A percentile compares a stretch with the other conserved stretches of the same genome.
These are phyloP conservation scores for Myxozyma kluyveri DNA, from an alignment of 805 yeast species.

Conservation along the genomic window DNA sequence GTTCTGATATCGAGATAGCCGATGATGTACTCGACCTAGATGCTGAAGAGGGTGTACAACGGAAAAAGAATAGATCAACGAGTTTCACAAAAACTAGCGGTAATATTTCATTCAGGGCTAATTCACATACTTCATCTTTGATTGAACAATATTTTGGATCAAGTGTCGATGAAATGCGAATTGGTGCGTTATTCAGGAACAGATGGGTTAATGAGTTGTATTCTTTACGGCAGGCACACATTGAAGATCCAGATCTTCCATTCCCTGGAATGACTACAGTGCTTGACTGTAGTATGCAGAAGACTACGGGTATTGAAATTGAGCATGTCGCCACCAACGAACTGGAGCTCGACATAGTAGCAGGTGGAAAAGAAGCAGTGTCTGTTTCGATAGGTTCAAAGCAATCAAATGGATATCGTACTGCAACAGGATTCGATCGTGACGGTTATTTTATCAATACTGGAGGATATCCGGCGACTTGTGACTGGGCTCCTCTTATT, in stretches of 20 bases:
- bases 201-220: conserved; percentile 22
- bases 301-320: background rate
- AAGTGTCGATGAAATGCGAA: background rate
- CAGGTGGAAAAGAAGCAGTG: background rate
- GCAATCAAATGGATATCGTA: background rate
- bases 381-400: background rate
- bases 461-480: conserved; percentile 22
- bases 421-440: conserved; percentile 9
- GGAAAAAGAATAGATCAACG: conserved; percentile 6
- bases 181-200: conserved; percentile 11
- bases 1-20: background rate
- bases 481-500: conserved; percentile 25
- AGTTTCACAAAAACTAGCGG: background rate
- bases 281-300: background rate
- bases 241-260: conserved; percentile 1
- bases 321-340: background rate
- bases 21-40: background rate
- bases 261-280: background rate
- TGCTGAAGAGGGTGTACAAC: background rate
- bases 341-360: background rate
- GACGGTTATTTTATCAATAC: conserved; percentile 12
- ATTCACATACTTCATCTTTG: conserved; percentile 6
- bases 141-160: conserved; percentile 13
- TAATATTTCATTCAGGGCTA: background rate
- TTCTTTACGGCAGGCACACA: background rate